Evolutionary conservation across 305 asterid genomes (phyloP), one percentile per base, ranked within the genome.

Genomic region (Rubia occidens): DNA sequence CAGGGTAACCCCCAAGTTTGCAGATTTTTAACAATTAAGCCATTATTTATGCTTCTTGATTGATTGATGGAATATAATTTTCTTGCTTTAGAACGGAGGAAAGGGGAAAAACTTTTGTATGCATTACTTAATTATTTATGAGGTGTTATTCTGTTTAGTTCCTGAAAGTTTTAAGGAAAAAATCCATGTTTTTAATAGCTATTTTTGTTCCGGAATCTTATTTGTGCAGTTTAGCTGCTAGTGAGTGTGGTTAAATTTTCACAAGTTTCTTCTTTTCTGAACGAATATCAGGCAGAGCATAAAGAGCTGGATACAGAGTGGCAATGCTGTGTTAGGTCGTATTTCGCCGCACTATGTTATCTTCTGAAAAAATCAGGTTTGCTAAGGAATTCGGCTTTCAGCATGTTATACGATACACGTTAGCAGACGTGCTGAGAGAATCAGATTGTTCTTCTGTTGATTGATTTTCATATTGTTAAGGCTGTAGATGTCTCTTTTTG

Each of bases 291-390:
- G 24, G 74, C 73, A 51, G 79, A 74, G 60, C 75, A 68, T 21
- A 83, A 77, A 71, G 68, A 39, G 71, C 49, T 76, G 77, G 88
- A 80, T 73, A 63, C 68, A 13, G 88, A 77, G 78, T 74, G 71
- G 84, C 76, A 68, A 69, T 79, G 83, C 69, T 76, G 43, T 70
- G 66, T 86, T 44, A 78, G 77, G 29, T 80, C 96, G 15, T 93
- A 83, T 76, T 85, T 88, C 66, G 83, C 86, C 69, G 94, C 96
- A 47, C 79, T 88, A 17, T 80, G 86, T 73, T 85, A 88, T 81
- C 81, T 88, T 56, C 77, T 90, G 62, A 85, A 84, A 84, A 87
- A 80, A 81, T 78, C 82, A 20, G 96, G 97, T 90, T n/a, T 37
- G 71, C 11, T 53, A 6, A 14, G 18, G 13, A 8, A 32, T 10